A percentile compares a stretch with the other conserved stretches of the same genome.
Conservation (phyloP, 2,329 filamentous ascomycete species). For the Trichoderma asperellum region DNA sequence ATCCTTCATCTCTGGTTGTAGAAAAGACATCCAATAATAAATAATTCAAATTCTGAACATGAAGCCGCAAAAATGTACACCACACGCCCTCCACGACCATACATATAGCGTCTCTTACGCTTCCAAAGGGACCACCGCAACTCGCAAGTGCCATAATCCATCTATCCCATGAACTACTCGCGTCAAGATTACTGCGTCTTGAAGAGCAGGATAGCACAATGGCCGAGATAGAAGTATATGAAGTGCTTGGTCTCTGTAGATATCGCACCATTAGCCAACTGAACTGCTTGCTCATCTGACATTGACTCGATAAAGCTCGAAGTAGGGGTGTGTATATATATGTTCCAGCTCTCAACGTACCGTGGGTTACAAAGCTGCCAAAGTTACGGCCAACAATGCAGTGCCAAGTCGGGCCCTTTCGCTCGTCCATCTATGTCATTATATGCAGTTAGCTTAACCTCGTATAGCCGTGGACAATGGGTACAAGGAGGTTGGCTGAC, state of each 20-base stretch:
- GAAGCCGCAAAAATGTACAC: constrained; percentile 18
- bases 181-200: constrained; percentile 78
- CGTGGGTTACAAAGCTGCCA: constrained; percentile 97
- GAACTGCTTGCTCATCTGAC: neutral
- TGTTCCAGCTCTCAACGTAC: constrained; percentile 54
- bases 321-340: neutral
- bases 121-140: neutral
- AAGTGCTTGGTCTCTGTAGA: constrained; percentile 94
- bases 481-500: constrained; percentile 52
- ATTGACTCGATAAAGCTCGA: neutral
- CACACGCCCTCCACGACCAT: neutral
- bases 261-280: neutral
- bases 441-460: constrained; percentile 19
- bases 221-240: constrained; percentile 99
- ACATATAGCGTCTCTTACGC: neutral
- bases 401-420: constrained; percentile 98
- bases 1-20: neutral
- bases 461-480: neutral
- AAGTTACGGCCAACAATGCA: constrained; percentile 99
- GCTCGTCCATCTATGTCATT: constrained; percentile 78
- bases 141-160: neutral
- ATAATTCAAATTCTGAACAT: constrained; percentile 4
- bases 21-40: neutral
- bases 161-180: neutral
- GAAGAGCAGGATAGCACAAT: constrained; percentile 97